These are phyloP conservation scores for Hypoxylon rubiginosum DNA, from an alignment of 2,329 filamentous ascomycete species.

Conservation along the genomic window DNA sequence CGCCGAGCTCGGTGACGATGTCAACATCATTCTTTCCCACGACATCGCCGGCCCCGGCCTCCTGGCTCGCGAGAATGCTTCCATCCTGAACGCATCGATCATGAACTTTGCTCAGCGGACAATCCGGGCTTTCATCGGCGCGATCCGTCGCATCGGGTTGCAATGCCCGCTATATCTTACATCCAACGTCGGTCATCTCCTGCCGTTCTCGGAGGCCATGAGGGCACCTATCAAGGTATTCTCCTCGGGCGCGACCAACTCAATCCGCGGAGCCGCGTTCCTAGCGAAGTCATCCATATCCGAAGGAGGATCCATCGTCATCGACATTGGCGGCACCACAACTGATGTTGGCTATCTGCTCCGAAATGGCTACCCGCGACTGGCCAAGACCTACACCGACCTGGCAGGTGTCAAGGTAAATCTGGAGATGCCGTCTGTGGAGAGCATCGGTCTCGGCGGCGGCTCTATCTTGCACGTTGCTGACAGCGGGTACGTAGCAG, in stretches of 20 bases:
- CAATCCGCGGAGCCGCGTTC: slow-evolving; percentile 71
- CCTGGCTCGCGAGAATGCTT: slow-evolving; percentile 72
- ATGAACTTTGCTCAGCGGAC: slow-evolving; percentile 67
- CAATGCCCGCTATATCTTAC: slow-evolving; percentile 69
- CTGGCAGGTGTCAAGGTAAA: slow-evolving; percentile 73
- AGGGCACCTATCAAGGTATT: slow-evolving; percentile 70
- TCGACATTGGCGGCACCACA: slow-evolving; percentile 75
- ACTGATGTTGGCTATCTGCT: slow-evolving; percentile 72
- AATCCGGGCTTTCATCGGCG: slow-evolving; percentile 65
- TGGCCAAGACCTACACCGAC: slow-evolving; percentile 70
- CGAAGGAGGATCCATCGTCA: slow-evolving; percentile 63
- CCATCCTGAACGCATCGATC: slow-evolving; percentile 72
- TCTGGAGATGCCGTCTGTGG: slow-evolving; percentile 66
- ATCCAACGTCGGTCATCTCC: slow-evolving; percentile 72
- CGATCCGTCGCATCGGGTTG: slow-evolving; percentile 62
- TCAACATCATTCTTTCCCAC: slow-evolving; percentile 61
- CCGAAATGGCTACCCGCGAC: slow-evolving; percentile 70
- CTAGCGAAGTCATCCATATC: slow-evolving; percentile 55
- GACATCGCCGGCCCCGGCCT: slow-evolving; percentile 65
- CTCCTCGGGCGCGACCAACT: slow-evolving; percentile 72
- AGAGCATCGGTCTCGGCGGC: slow-evolving; percentile 69
- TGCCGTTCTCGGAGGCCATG: slow-evolving; percentile 64
- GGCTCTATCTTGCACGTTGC: slow-evolving; percentile 63
- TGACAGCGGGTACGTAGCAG: slow-evolving; percentile 54
- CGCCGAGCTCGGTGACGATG: slow-evolving; percentile 51